Base-by-base conservation (phyloP, 176 grass and related monocot genomes). In the Paspalum vaginatum region DNA sequence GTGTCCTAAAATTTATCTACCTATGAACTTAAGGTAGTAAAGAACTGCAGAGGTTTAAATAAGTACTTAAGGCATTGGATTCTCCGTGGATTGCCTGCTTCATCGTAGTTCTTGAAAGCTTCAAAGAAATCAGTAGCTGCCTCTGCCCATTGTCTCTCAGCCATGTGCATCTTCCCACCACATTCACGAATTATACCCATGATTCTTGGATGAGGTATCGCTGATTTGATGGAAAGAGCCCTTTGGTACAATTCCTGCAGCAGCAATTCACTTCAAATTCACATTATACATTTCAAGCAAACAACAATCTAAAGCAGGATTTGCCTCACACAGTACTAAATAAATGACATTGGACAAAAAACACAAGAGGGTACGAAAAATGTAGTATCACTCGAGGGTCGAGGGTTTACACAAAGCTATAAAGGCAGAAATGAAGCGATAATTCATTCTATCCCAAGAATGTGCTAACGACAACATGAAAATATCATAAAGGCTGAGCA, bases 121-220 rank as follows among this genome's bases (percentile, higher is more conserved):
- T 99, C 96, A 73, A 99, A 99, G 90, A 99, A 99, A 89, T 98
- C 95, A 40, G 96, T 99, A 4, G 92, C 96, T 71, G 96, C 92
- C 22, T 93, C 92, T 9, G 78, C 88, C 96, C 96, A 99, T 59
- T 93, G 90, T 25, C 96, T 91, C 84, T 98, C 95, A 83, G 96
- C 92, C 96, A 99, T 99, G 77, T 99, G 96, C 96, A 99, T 99
- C 89, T 99, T 99, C 61, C 96, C 96, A 77, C 96, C 96, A 86
- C 96, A 99, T 89, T 95, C 96, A 85, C 94, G 95, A 77, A 99
- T 99, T 83, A 99, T 99, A 61, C 96, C 96, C 96, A 99, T 99
- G 70, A 99, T 99, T 93, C 96, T 89, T 84, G 95, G 95, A 87
- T 98, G 92, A 71, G 92, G 96, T 84, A 99, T 98, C 21, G 92